These are phyloP conservation scores for Ligustrum vulgare DNA, from an alignment of 257 asterid genomes.

Conservation along the genomic window DNA sequence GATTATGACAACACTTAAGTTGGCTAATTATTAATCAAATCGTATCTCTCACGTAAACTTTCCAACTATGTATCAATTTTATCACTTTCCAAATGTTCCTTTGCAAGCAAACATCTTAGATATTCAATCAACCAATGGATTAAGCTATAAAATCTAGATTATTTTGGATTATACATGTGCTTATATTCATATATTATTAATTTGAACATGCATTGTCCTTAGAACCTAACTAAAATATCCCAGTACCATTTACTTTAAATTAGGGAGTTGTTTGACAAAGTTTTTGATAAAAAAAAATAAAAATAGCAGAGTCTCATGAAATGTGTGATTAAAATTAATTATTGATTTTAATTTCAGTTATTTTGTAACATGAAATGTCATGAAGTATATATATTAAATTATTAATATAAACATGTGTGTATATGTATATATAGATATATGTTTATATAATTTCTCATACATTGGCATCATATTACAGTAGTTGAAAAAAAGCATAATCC, in stretches of 20 bases:
- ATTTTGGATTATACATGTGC: not conserved
- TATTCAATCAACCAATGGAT: not conserved
- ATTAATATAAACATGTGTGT: too few species aligned
- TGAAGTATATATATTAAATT: not conserved
- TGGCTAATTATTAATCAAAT: conserved; percentile 12
- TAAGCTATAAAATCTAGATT: not conserved
- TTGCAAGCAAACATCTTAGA: not conserved
- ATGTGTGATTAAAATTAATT: too few species aligned
- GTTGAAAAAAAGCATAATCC: not conserved
- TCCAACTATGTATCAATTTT: not conserved
- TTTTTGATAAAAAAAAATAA: too few species aligned
- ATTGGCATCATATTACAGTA: not conserved
- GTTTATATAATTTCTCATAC: not conserved
- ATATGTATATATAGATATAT: not conserved
- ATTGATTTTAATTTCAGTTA: too few species aligned
- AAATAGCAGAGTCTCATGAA: too few species aligned
- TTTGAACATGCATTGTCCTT: not conserved
- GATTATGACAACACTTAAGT: conserved; percentile 37
- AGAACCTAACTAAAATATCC: not conserved
- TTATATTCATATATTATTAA: not conserved
- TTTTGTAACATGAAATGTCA: not conserved
- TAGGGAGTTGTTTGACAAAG: too few species aligned
- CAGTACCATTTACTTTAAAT: not conserved
- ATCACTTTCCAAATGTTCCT: conserved; percentile 6
- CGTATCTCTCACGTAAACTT: conserved; percentile 19